These are phyloP conservation scores for Scedosporium apiospermum DNA, from an alignment of 2,329 filamentous ascomycete genomes.

Conservation along the genomic window DNA sequence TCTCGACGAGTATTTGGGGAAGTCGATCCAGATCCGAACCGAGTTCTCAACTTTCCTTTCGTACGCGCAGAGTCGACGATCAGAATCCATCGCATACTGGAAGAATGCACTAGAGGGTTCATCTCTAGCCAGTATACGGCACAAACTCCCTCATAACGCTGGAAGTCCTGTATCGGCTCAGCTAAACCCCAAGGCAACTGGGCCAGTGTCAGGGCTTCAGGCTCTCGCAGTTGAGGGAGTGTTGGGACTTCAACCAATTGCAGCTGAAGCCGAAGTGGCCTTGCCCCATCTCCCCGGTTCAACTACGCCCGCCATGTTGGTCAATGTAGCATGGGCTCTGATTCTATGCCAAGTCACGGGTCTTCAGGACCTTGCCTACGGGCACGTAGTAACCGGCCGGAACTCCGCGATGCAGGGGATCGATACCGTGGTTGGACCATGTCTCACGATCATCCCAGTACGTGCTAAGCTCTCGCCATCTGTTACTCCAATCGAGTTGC, in stretches of 20 bases:
- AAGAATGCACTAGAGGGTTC: conserved; percentile 27
- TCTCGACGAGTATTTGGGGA: conserved; percentile 28
- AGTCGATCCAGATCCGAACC: conserved; percentile 13
- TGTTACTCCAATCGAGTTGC: no score
- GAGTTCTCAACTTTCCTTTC: conserved; percentile 17
- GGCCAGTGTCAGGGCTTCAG: no score
- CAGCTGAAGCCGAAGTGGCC: conserved; percentile 10
- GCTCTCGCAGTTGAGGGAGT: no score
- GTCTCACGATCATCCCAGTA: conserved; percentile 31
- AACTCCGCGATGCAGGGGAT: conserved; percentile 24
- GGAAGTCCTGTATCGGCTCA: no score
- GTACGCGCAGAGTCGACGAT: conserved; percentile 20
- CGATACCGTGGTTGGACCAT: conserved; percentile 19
- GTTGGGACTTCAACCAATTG: no score
- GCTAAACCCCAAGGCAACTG: no score
- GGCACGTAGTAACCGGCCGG: conserved; percentile 29
- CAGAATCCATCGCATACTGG: conserved; percentile 29
- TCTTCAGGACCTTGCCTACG: conserved; percentile 29
- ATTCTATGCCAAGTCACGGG: conserved; percentile 25
- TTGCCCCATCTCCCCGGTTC: not conserved
- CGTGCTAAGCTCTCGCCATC: conserved; percentile 20
- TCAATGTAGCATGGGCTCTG: conserved; percentile 35
- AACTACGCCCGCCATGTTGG: conserved; percentile 23
- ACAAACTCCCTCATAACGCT: no score
- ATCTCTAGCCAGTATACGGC: conserved; percentile 8